Evolutionary conservation across 2,329 filamentous ascomycete species (phyloP), one percentile per base, ranked within the genome.

Genomic region (Exophiala oligosperma): DNA sequence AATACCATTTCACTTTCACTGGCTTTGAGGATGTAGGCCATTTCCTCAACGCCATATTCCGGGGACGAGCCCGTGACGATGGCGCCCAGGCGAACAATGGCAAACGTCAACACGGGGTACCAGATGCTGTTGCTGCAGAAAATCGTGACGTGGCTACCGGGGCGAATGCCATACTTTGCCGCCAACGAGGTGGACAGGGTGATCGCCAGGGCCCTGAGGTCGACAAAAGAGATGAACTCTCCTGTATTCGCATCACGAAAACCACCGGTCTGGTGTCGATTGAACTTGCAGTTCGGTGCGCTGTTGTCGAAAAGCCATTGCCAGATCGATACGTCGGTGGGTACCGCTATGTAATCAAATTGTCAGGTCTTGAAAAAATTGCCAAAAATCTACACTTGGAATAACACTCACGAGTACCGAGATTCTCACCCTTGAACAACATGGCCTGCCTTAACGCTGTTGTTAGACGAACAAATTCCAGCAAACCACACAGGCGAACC

Each of bases 31-130:
- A 84, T 84, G 69, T 86, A 86, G 1, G 79, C 80, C 82, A 89
- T 87, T 64, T 89, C 86, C 49, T 88, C 86, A 12, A 83, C 76
- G 17, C 83, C 87, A 70, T 88, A 89, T 0, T 84, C 85, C 0
- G 85, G 85, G 14, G 79, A 84, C 0, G 84, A 85, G 1, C 86
- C 85, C 1, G 79, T 83, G 1, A 87, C 81, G 37, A 83, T 77
- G 7, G 81, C 85, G 63, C 77, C 81, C 6, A 75, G 76, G 9
- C 80, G 77, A 6, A 84, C 73, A 1, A 80, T 79, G 0, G 80
- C 79, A 56, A 84, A 78, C 76, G 87, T 82, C 14, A 81, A 83
- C 3, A 87, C 80, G 0, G 85, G 85, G 66, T 87, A 88, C 84
- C 84, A 88, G 54, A 88, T 81, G 9, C 81, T 84, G 66, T 89